phyloP scores from a whole-genome alignment of 768 basidiomycete genomes.

The Suillus ampliporus region DNA sequence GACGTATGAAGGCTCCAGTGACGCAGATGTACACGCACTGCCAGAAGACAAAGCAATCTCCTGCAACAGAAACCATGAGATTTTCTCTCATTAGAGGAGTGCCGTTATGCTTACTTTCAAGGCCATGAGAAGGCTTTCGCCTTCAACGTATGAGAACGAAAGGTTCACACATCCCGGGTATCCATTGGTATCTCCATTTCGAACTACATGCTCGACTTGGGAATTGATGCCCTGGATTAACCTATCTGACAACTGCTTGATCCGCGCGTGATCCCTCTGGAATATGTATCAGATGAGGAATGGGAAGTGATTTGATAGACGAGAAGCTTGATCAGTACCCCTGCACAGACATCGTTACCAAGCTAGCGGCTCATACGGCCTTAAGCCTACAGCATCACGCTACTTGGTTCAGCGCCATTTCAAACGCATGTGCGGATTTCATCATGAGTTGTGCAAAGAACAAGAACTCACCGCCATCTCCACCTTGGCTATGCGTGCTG shows the following conservation, averaged over 20 bases:
- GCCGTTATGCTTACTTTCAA: constrained; percentile 67
- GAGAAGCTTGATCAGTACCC: constrained; percentile 75
- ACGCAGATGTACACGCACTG: constrained; percentile 98
- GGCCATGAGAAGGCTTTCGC: constrained; percentile 97
- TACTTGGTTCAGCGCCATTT: constrained; percentile 51
- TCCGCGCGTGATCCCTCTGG: constrained; percentile 80
- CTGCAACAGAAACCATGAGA: constrained; percentile 44
- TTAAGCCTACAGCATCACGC: constrained; percentile 27
- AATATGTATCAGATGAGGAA: constrained; percentile 10
- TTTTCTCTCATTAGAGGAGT: background rate
- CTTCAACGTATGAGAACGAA: constrained; percentile 96
- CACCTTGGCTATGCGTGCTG: constrained; percentile 85
- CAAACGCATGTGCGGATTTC: constrained; percentile 48
- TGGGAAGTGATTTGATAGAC: constrained; percentile 11
- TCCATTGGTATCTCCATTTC: constrained; percentile 91
- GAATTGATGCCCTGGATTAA: constrained; percentile 82
- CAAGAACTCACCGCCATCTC: constrained; percentile 87
- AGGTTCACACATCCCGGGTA: constrained; percentile 97
- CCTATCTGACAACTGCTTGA: constrained; percentile 77
- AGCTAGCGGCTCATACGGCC: constrained; percentile 48
- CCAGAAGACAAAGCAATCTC: constrained; percentile 98
- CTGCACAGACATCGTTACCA: constrained; percentile 80
- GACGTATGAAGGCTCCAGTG: constrained; percentile 97
- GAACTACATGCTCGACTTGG: constrained; percentile 87
- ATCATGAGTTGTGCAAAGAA: constrained; percentile 41